A percentile compares a stretch with the other conserved stretches of the same genome.
Conservation (phyloP, 768 basidiomycete species). For the Polyporus arcularius region DNA sequence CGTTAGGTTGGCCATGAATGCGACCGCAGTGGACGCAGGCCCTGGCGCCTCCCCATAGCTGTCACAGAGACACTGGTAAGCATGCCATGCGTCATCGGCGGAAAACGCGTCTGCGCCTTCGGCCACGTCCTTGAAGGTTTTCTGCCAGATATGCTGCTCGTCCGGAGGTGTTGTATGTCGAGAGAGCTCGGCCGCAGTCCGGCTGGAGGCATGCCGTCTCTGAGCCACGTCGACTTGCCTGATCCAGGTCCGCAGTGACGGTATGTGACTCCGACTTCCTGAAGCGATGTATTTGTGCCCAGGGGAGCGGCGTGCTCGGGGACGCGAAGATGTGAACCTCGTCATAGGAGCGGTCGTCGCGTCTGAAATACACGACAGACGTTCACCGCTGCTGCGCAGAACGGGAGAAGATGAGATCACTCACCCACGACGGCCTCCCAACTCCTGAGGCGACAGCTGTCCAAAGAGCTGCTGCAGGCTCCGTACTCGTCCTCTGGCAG, state of each 20-base stretch:
- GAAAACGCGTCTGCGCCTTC: not conserved
- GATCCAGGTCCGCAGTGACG: slow-evolving; percentile 15
- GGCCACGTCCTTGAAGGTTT: slow-evolving; percentile 3
- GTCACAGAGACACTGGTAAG: slow-evolving; percentile 32
- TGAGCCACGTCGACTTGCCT: slow-evolving; percentile 20
- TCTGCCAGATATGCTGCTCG: not conserved
- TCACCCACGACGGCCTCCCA: slow-evolving; percentile 1
- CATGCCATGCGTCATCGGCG: slow-evolving; percentile 41
- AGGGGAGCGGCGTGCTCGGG: slow-evolving; percentile 21
- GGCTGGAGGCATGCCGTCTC: slow-evolving; percentile 32
- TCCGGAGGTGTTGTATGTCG: slow-evolving; percentile 2
- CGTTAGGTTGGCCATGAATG: slow-evolving; percentile 8
- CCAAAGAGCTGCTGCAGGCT: slow-evolving; percentile 4
- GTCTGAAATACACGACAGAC: not conserved
- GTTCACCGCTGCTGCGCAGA: not conserved
- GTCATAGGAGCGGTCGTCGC: not conserved
- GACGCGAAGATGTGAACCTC: slow-evolving; percentile 13
- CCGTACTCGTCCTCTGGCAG: slow-evolving; percentile 16
- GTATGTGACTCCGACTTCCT: slow-evolving; percentile 15
- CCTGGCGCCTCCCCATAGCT: not conserved
- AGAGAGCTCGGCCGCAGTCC: slow-evolving; percentile 8
- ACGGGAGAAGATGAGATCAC: not conserved
- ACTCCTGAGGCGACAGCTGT: not conserved
- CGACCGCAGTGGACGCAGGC: not conserved
- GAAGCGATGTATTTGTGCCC: slow-evolving; percentile 13